Conservation (phyloP, 2,329 filamentous ascomycete genomes). For the Cytospora paraplurivora region DNA sequence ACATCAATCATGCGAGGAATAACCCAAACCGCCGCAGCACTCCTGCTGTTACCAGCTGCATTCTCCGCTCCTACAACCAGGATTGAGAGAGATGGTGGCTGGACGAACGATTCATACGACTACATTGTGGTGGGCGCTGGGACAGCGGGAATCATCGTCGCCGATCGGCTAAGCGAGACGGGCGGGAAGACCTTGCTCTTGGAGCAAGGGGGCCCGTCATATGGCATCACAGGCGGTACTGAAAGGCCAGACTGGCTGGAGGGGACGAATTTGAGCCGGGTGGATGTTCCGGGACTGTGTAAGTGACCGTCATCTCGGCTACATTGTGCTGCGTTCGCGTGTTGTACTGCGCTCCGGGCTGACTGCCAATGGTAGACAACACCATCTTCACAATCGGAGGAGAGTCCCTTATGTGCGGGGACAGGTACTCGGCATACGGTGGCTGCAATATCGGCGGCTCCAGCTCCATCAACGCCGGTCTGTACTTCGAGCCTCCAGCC, state of each 20-base stretch:
- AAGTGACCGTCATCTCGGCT: conserved; percentile 40
- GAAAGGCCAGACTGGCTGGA: conserved; percentile 60
- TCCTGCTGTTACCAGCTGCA: conserved; percentile 6
- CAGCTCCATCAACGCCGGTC: conserved; percentile 56
- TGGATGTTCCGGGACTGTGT: conserved; percentile 66
- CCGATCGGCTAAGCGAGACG: conserved; percentile 60
- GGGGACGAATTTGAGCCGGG: conserved; percentile 61
- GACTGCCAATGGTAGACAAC: conserved; percentile 39
- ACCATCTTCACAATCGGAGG: conserved; percentile 49
- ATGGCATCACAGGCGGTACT: conserved; percentile 61
- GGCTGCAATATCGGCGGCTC: conserved; percentile 55
- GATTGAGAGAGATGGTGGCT: conserved; percentile 3
- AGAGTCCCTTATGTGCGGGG: conserved; percentile 44
- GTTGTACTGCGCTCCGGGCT: not conserved
- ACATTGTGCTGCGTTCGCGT: not conserved
- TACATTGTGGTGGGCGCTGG: conserved; percentile 64
- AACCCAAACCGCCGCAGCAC: conserved; percentile 7
- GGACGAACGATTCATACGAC: conserved; percentile 47
- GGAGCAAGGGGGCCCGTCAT: conserved; percentile 57
- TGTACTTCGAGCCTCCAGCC: conserved; percentile 55
- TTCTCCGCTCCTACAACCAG: conserved; percentile 7
- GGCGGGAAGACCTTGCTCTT: conserved; percentile 62
- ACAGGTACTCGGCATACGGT: conserved; percentile 45
- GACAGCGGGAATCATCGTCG: conserved; percentile 60
- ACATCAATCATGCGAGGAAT: conserved; percentile 3